Conservation (phyloP, 148 eudicot genomes). For the Linanthus parryae region DNA sequence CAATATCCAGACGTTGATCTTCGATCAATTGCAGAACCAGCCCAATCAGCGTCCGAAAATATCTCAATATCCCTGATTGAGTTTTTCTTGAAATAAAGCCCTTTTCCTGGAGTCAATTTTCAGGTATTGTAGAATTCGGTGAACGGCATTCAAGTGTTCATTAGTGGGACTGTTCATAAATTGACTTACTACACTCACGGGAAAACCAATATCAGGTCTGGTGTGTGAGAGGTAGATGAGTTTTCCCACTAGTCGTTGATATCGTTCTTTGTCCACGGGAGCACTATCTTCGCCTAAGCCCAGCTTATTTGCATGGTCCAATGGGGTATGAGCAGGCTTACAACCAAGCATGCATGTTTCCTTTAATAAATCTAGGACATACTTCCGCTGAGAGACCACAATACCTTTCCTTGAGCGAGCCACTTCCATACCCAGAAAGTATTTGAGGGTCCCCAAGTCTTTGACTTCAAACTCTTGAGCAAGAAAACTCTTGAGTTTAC, state of each 20-base stretch:
- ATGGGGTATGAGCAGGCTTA: neutral
- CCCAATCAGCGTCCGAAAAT: neutral
- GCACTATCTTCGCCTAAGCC: no score
- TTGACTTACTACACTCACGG: neutral
- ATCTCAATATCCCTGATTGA: neutral
- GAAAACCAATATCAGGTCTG: neutral
- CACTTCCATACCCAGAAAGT: neutral
- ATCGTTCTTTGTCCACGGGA: neutral
- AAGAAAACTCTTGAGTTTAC: neutral
- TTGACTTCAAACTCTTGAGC: neutral
- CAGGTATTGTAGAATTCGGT: neutral
- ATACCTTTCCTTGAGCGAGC: neutral
- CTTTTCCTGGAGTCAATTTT: neutral
- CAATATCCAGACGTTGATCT: neutral
- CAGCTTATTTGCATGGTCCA: no score
- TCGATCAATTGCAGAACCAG: neutral
- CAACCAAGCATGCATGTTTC: neutral
- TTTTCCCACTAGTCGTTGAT: slow-evolving; percentile 1
- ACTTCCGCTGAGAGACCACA: no score
- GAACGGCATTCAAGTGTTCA: neutral
- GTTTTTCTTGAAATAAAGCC: neutral
- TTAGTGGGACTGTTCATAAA: neutral
- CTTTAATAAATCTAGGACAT: neutral
- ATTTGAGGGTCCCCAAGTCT: neutral
- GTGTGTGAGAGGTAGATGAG: neutral